These are phyloP conservation scores for Spergularia marina DNA, from an alignment of 148 eudicot species.

Conservation along the genomic window DNA sequence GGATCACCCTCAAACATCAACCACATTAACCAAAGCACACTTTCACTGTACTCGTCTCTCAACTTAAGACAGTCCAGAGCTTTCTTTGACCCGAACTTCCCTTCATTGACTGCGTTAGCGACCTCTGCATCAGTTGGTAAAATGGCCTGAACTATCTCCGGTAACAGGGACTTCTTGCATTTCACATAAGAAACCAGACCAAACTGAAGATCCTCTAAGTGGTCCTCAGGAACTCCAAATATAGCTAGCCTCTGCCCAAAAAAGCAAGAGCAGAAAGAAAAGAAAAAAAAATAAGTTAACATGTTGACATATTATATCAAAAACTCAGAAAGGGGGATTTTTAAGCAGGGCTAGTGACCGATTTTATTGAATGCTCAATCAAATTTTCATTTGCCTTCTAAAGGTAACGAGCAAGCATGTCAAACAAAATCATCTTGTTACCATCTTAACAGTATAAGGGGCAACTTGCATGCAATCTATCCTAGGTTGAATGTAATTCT, in stretches of 20 bases:
- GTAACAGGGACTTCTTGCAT: conserved; percentile 35
- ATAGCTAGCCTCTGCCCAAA: conserved; percentile 59
- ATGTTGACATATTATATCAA: neutral
- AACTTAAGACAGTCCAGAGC: conserved; percentile 24
- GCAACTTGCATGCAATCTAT: neutral
- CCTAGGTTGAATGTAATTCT: neutral
- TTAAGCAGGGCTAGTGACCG: neutral
- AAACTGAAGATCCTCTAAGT: conserved; percentile 47
- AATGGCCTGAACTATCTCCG: conserved; percentile 54
- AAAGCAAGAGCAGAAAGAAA: neutral
- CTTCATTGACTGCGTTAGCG: conserved; percentile 33
- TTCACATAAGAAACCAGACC: conserved; percentile 64
- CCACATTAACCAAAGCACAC: conserved; percentile 88
- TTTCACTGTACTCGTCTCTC: conserved; percentile 53
- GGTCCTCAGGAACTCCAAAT: conserved; percentile 59
- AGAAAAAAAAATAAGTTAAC: neutral
- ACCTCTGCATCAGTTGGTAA: conserved; percentile 64
- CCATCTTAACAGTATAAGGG: neutral
- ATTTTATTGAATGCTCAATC: neutral
- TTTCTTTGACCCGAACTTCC: conserved; percentile 27
- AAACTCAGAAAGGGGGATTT: neutral
- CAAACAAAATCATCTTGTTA: neutral
- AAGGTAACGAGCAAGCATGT: neutral
- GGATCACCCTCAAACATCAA: conserved; percentile 95
- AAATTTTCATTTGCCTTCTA: neutral